Percentiles rank a stretch among this genome's conserved stretches.
These are phyloP conservation scores for Immersiporthe knoxdaviesiana DNA, from an alignment of 2,329 filamentous ascomycete species.

Conservation along the genomic window DNA sequence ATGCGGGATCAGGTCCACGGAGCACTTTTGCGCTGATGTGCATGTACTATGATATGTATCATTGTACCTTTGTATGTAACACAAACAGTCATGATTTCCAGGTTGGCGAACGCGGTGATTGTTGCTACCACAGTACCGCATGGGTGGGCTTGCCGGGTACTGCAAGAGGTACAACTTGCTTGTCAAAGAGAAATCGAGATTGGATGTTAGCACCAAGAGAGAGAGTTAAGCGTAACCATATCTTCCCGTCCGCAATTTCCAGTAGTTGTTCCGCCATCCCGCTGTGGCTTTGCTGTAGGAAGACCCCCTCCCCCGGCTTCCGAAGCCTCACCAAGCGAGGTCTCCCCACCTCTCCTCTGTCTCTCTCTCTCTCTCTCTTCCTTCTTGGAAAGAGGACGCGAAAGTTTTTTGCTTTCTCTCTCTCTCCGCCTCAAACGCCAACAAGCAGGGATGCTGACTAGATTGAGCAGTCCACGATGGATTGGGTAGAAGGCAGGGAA, in stretches of 20 bases:
- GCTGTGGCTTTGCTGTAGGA: background rate
- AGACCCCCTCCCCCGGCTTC: background rate
- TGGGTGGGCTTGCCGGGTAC: background rate
- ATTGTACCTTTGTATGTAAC: background rate
- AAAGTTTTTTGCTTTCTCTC: too few relatives aligned
- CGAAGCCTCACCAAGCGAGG: background rate
- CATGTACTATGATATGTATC: background rate
- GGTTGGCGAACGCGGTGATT: background rate
- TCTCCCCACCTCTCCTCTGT: too few relatives aligned
- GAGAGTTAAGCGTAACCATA: slow-evolving; percentile 1
- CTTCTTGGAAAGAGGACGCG: too few relatives aligned
- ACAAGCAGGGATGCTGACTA: slow-evolving; percentile 1
- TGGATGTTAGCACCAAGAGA: background rate
- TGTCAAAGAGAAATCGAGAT: background rate
- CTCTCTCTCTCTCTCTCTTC: background rate
- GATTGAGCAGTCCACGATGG: background rate
- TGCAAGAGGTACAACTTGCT: too few relatives aligned
- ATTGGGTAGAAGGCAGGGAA: background rate
- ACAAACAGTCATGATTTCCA: background rate
- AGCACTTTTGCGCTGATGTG: background rate
- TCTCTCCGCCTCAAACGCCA: background rate
- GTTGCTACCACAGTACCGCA: background rate
- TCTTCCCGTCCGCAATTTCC: background rate
- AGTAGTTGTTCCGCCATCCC: background rate
- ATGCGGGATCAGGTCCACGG: background rate